Evolutionary conservation across 148 eudicot species (phyloP), one percentile per base, ranked within the genome.

Genomic region (Heliosperma pusillum): DNA sequence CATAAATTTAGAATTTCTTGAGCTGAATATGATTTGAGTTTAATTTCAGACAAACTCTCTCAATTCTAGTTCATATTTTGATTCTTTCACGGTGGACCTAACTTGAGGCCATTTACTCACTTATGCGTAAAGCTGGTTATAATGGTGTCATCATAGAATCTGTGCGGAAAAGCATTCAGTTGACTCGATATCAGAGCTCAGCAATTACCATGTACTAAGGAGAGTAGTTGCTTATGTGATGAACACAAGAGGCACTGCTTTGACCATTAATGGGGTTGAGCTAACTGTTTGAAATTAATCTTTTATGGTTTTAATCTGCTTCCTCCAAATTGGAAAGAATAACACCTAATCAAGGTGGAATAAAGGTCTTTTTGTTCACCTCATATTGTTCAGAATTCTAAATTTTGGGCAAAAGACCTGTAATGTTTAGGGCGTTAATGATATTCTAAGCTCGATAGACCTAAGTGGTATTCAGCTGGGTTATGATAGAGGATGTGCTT

Each of bases 171-270:
- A 79, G 84, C 72, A 89, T 94, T 59, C 82, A 69, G 7, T 80
- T 92, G 74, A 94, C 98, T 59, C 96, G 97, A 36, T 94, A 94
- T 66, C 92, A 94, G 83, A 94, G 97, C 79, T 88, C 97, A 2
- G 67, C 87, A 78, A 91, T 84, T 52, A 89, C 93, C 27, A 86
- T 94, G 96, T 84, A 78, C 71, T 94, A 82, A 74, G 73, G 80
- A 40, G 98, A 91, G 17, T 94, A 91, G 78, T 86, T 60, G 71
- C 88, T 36, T 85, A 86, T 78, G 93, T 90, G n/a, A n/a, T n/a
- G n/a, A n/a, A n/a, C n/a, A n/a, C n/a, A n/a, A n/a, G n/a, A n/a
- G n/a, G n/a, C n/a, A 74, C 76, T 72, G 82, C 77, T 42, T 91
- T 91, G 26, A 62, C 76, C 72, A 74, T 88, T 81, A 81, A 71